Evolutionary conservation across 2,329 filamentous ascomycete genomes (phyloP), one percentile per base, ranked within the genome.

Genomic region (Rugonectria rugulosa): DNA sequence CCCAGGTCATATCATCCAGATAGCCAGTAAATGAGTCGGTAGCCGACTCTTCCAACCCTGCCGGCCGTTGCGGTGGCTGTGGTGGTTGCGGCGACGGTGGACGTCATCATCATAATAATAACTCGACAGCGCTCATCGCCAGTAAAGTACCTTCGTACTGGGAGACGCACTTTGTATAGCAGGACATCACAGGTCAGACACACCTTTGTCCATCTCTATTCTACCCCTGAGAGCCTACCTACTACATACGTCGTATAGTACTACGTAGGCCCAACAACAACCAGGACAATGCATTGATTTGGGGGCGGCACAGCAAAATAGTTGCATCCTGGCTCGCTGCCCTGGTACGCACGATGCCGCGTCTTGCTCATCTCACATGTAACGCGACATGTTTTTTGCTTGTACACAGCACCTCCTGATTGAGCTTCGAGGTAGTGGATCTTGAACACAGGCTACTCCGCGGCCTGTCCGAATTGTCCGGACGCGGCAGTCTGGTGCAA

Each of bases 321-420:
- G 43, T 24, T 20, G 32, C 44, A 37, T 12, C 46, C n/a, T n/a
- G n/a, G n/a, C 36, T 49, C 10, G 20, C 19, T 20, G 14, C 24
- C 12, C 42, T 41, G 29, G 19, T 26, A n/a, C 14, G 49, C 21
- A 20, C 24, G 32, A 26, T 41, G 32, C 21, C 32, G 6, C n/a
- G 40, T 26, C 20, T 27, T 24, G 38, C 37, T 23, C 21, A 40
- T 37, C 31, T 36, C 23, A 21, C 41, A 32, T 50, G 21, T 34
- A 42, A 34, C 34, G 20, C 37, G 26, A 36, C 34, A 20, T 23
- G 15, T 27, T 46, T 27, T 21, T 31, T 36, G n/a, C n/a, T n/a
- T 14, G 49, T 43, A 48, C 52, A 31, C 24, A 24, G 17, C 52
- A 38, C 46, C 21, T 51, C 41, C 34, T 40, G 40, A 27, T 56